phyloP scores from a whole-genome alignment of 768 basidiomycete species.

The Macrolepiota dolichaula region DNA sequence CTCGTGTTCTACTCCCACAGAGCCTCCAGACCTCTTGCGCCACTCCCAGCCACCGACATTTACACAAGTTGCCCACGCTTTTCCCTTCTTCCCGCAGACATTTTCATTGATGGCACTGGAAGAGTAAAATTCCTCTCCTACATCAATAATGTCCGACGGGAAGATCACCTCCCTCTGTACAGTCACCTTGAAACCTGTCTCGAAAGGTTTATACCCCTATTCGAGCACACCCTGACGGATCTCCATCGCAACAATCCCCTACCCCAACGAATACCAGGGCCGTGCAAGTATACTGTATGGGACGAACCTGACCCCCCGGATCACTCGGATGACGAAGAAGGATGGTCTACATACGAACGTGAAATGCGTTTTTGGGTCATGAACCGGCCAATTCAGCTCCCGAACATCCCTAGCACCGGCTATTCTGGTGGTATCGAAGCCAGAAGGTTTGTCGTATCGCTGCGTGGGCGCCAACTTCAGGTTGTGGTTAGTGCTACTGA shows the following conservation, averaged over 20 bases:
- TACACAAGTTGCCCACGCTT: constrained; percentile 38
- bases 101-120: constrained; percentile 30
- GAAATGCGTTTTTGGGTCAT: constrained; percentile 41
- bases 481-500: constrained; percentile 40
- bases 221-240: constrained; percentile 51
- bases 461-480: constrained; percentile 38
- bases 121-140: constrained; percentile 39
- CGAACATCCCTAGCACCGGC: constrained; percentile 38
- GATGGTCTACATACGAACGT: constrained; percentile 39
- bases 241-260: constrained; percentile 47
- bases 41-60: constrained; percentile 27
- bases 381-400: constrained; percentile 39
- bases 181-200: constrained; percentile 29
- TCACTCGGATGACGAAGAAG: constrained; percentile 46
- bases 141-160: constrained; percentile 51
- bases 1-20: constrained; percentile 26
- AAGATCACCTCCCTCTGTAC: constrained; percentile 25
- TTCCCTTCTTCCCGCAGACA: constrained; percentile 42
- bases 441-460: constrained; percentile 32
- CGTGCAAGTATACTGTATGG: constrained; percentile 39
- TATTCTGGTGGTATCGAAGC: constrained; percentile 45
- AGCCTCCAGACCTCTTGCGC: constrained; percentile 21
- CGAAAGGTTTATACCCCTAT: constrained; percentile 38
- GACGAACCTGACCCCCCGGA: constrained; percentile 48
- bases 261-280: constrained; percentile 36